Percentiles rank a stretch among this genome's conserved stretches.
Conservation (phyloP, 202 grass and related monocot species). For the Cymbopogon flexuosus region DNA sequence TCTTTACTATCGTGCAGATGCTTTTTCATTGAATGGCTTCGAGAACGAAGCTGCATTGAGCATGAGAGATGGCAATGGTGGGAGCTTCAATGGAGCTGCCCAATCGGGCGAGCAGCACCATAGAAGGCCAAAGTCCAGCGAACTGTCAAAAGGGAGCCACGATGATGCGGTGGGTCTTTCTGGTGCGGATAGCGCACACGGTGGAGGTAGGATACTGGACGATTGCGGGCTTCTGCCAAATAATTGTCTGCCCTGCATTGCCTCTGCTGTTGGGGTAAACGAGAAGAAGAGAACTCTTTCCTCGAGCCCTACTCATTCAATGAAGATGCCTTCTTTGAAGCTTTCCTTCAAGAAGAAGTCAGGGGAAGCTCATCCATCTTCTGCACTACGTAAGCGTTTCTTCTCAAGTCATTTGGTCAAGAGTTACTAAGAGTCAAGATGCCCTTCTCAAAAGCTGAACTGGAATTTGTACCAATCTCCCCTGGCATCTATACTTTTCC, state of each 20-base stretch:
- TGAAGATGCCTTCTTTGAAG: conserved; percentile 77
- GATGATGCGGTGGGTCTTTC: conserved; percentile 48
- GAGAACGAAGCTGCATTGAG: conserved; percentile 51
- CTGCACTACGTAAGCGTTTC: conserved; percentile 57
- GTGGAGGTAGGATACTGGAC: conserved; percentile 55
- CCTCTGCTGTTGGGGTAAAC: conserved; percentile 47
- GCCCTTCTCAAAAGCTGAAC: neutral
- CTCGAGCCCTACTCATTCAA: conserved; percentile 64
- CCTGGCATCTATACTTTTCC: neutral
- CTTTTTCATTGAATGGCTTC: conserved; percentile 52
- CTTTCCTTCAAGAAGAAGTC: conserved; percentile 88
- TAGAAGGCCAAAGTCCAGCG: conserved; percentile 52
- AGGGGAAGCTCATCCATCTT: conserved; percentile 63
- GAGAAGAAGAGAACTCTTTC: conserved; percentile 71
- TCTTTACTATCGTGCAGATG: conserved; percentile 47
- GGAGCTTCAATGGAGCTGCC: conserved; percentile 31
- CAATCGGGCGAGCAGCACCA: conserved; percentile 36
- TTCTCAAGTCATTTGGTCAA: neutral
- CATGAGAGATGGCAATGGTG: conserved; percentile 32
- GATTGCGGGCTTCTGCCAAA: conserved; percentile 68
- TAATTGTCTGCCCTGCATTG: conserved; percentile 83
- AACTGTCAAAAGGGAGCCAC: conserved; percentile 51
- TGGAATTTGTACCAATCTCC: neutral
- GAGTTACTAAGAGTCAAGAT: neutral
- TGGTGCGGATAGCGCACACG: conserved; percentile 29